Evolutionary conservation across 2,329 filamentous ascomycete genomes (phyloP).

Genomic region (Cordyceps pruinosa): DNA sequence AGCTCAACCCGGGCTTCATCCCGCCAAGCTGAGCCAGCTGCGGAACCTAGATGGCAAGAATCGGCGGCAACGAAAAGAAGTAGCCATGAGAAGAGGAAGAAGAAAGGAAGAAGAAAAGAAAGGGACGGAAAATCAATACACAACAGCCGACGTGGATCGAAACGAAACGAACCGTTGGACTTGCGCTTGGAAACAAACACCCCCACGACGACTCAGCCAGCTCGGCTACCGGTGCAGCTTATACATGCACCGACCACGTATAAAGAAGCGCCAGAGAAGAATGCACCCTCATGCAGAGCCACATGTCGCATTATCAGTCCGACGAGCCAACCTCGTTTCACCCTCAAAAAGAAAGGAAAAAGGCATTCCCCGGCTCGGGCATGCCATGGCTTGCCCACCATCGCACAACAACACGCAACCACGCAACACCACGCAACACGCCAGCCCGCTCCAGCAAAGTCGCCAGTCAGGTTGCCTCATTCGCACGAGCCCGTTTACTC

Average conservation of each 20-base stretch:
- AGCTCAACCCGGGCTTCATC: conserved; percentile 40
- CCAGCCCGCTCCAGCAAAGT: neutral
- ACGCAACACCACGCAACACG: neutral
- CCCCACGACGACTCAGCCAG: neutral
- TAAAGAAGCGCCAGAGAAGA: neutral
- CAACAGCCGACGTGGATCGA: neutral
- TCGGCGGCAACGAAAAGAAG: neutral
- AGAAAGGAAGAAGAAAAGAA: neutral
- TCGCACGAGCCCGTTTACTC: neutral
- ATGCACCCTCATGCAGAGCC: neutral
- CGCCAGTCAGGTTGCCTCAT: neutral
- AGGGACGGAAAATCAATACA: neutral
- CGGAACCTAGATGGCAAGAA: conserved; percentile 6
- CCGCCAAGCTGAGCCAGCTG: neutral
- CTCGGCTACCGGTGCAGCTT: neutral
- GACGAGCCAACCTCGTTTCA: neutral
- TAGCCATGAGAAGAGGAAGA: too few relatives aligned
- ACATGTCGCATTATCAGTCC: neutral
- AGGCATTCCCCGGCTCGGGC: neutral
- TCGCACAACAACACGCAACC: neutral
- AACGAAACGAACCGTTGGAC: neutral
- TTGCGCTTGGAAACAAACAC: neutral
- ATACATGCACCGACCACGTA: neutral
- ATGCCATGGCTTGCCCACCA: neutral
- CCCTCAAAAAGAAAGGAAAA: neutral